Base-by-base conservation (phyloP, 139 green algal genomes). In the Zygnema cylindricum region DNA sequence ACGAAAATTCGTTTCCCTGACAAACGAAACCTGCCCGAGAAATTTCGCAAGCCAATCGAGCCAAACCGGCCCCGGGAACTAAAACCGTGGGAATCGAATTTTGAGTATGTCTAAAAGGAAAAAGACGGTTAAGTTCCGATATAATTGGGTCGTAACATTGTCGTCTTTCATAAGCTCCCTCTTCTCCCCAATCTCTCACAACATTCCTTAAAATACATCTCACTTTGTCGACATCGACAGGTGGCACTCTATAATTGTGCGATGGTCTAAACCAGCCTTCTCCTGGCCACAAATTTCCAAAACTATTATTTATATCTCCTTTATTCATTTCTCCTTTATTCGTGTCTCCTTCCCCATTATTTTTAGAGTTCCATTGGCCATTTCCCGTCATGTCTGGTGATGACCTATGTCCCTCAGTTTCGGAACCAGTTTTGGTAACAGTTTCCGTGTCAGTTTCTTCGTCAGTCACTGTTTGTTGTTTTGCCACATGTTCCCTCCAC, bases 1-100 rank as follows among this genome's bases (percentile, higher is more conserved):
- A 99, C 49, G 86, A 95, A 94, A 98, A 98, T 94, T 99, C 97
- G 84, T 98, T 98, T 63, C 97, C 97, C 88, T 94, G 89, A 54
- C 35, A 90, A 16, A 75, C 49, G 22, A 89, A 93, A 11, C 86
- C 91, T 84, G 77, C 79, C 7, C 69, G 69, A 23, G 92, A 92
- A 81, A 93, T 90, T 55, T 95, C 93, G 1, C 76, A 82, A n/a
- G 81, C 78, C 82, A 99, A 92, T 22, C 97, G 91, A 0, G 87
- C 97, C 39, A 99, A 90, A 30, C 97, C 97, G 0, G 93, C 94
- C 1, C 97, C 97, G 0, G 97, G 97, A 16, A 99, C 92, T 33
- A 99, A 93, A 69, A 73, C 97, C 92, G 0, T 86, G 78, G 30
- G 57, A 41, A 79, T 16, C 3, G 11, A 7, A 7, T 54, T 41